Base-by-base conservation (phyloP, 352 stramenopile species). In the Phytophthora sansomeana region DNA sequence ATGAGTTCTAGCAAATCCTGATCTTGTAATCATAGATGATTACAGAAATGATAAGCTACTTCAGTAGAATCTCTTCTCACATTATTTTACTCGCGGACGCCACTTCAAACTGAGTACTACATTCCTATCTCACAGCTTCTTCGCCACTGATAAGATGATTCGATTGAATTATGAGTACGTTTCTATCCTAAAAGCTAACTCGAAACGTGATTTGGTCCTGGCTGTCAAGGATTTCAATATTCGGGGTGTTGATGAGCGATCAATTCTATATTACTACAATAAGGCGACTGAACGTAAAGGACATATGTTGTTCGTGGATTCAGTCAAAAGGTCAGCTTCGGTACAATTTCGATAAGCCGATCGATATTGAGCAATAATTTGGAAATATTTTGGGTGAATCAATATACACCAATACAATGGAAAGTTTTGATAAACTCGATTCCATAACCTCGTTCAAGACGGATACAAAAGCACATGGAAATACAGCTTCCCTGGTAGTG, bases 141-240 rank as follows among this genome's bases (percentile, higher is more conserved):
- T 80, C 47, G 68, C 67, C 14, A 70, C 51, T 1, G 67, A 77
- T 42, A 80, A 73, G 39, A 75, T 78, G 65, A 75, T 78, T 53
- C 50, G 66, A 41, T 60, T 78, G 46, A 78, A 75, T 44, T 24
- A 9, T 17, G 66, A 75, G 52, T 73, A 73, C 13, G 10, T 67
- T 5, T n/a, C 38, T 0, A 72, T 78, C 29, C 33, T 78, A 30
- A 78, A 75, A 33, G 71, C 60, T 21, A 78, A 78, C 28, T 64
- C 36, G 26, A 78, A 67, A 17, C 54, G 66, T 47, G 71, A 78
- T 75, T 41, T 78, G 38, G 21, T 59, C 24, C 66, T 78, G 60
- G 42, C 73, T 55, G 30, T 72, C 10, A 43, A 11, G 19, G 71
- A 78, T 54, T 78, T 66, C 29, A 78, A 64, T 32, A 48, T 78